Conservation (phyloP, 148 eudicot genomes). For the Chenopodium formosanum region DNA sequence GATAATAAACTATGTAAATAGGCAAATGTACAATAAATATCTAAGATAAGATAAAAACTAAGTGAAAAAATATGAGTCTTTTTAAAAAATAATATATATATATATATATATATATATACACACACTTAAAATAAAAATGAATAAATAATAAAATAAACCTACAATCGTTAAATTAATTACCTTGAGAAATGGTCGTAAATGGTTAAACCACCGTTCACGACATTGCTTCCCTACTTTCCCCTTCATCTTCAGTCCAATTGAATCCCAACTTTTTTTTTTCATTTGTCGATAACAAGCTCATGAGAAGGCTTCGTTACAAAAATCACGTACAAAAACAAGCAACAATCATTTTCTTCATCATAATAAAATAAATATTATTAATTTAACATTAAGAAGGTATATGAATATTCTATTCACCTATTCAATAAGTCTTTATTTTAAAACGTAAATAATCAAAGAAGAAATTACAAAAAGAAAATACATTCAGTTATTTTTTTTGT, state of each 20-base stretch:
- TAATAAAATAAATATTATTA: neutral
- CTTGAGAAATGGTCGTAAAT: constrained; percentile 74
- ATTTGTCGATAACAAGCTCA: constrained; percentile 41
- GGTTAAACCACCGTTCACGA: constrained; percentile 80
- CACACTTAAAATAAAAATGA: too few relatives aligned
- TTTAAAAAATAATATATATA: too few relatives aligned
- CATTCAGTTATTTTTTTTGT: too few relatives aligned
- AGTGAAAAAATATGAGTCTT: too few relatives aligned
- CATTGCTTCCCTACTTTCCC: constrained; percentile 85
- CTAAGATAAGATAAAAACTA: too few relatives aligned
- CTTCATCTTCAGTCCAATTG: constrained; percentile 44
- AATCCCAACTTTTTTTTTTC: constrained; percentile 60
- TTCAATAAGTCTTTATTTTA: neutral
- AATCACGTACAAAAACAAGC: neutral
- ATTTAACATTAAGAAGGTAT: neutral
- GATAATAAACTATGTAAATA: too few relatives aligned
- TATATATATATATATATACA: too few relatives aligned
- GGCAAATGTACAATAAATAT: too few relatives aligned
- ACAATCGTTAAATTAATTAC: constrained; percentile 21
- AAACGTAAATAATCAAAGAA: too few relatives aligned
- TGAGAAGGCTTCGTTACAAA: constrained; percentile 40
- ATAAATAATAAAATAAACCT: too few relatives aligned
- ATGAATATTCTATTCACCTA: too few relatives aligned
- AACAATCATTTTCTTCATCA: neutral
- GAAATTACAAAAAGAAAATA: too few relatives aligned